Base-by-base conservation (phyloP, 257 asterid species). In the Asclepias syriaca region DNA sequence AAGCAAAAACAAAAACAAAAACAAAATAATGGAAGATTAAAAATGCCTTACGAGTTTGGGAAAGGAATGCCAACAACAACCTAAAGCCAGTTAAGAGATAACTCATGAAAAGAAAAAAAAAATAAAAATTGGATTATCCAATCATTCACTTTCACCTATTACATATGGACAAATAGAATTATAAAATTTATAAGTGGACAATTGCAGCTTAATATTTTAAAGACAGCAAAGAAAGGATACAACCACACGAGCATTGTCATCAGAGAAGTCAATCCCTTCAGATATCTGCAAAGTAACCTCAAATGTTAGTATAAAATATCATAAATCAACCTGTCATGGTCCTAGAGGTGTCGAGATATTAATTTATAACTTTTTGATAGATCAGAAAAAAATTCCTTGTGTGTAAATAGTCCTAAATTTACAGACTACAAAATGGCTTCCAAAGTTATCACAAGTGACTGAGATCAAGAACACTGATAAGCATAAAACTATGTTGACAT, bases 211-310 rank as follows among this genome's bases (percentile, higher is more conserved):
- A 24, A 48, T 68, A 61, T 66, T 50, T 43, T 49, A 65, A 32
- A 51, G 68, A 56, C 14, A 8, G 56, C 22, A 24, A 24, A 22
- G 68, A 66, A 88, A 95, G 98, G 96, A 92, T 95, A 95, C 99
- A 74, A 92, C 99, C 72, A 75, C 97, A 72, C 99, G 87, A 74
- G 99, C 99, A 84, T 89, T 88, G 77, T 95, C 97, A 77, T 95
- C 97, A 37, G 99, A 84, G 86, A 95, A 95, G 84, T 95, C 99
- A 78, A 95, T 86, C 78, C 99, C 99, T 92, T 95, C 99, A 60
- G 99, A 92, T 75, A 90, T 95, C 99, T 94, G 86, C 85, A 74
- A 11, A 69, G 69, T 50, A 49, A 70, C 27, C 51, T 54, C 63
- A 76, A 72, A 63, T 43, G 76, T 53, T 27, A 68, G 68, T 34